Percentiles rank a stretch among this genome's conserved stretches.
phyloP scores from a whole-genome alignment of 192 early-diverging fungal species.

The Mortierella hygrophila region DNA sequence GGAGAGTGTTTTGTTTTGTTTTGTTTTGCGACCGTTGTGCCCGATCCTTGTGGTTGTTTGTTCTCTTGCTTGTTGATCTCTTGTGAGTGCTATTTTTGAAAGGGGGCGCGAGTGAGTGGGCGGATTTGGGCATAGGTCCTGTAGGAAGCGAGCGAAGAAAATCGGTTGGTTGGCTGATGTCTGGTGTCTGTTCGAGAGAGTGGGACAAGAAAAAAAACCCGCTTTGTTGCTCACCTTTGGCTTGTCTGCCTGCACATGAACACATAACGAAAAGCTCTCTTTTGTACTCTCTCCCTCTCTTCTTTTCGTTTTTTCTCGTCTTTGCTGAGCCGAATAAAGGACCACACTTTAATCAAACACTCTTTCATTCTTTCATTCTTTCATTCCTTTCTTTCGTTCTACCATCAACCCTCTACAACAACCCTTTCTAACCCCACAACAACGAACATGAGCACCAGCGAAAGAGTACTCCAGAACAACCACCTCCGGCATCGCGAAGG shows the following conservation, averaged over 20 bases:
- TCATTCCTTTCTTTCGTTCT: neutral
- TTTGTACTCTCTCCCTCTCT: too few species aligned
- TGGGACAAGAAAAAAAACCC: neutral
- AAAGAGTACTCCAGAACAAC: conserved; percentile 30
- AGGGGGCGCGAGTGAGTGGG: too few species aligned
- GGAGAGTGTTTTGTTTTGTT: neutral
- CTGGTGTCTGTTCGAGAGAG: neutral
- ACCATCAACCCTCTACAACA: neutral
- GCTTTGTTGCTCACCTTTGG: conserved; percentile 5
- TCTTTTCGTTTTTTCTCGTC: too few species aligned
- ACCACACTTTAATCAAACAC: too few species aligned
- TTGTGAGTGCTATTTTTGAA: too few species aligned
- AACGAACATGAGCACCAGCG: conserved; percentile 24
- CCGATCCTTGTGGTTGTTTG: too few species aligned
- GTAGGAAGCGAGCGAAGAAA: neutral
- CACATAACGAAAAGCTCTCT: neutral
- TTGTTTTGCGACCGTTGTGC: too few species aligned
- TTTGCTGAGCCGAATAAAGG: too few species aligned
- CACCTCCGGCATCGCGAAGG: conserved; percentile 56
- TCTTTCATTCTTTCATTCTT: too few species aligned
- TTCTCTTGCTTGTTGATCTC: too few species aligned
- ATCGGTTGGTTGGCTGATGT: conserved; percentile 1
- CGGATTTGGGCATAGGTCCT: too few species aligned
- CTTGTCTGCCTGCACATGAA: neutral
- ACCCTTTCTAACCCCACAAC: neutral